Percentiles rank a stretch among this genome's conserved stretches.
Evolutionary conservation across 176 grass and related monocot genomes (phyloP).

Genomic region (Rhynchospora breviuscula): DNA sequence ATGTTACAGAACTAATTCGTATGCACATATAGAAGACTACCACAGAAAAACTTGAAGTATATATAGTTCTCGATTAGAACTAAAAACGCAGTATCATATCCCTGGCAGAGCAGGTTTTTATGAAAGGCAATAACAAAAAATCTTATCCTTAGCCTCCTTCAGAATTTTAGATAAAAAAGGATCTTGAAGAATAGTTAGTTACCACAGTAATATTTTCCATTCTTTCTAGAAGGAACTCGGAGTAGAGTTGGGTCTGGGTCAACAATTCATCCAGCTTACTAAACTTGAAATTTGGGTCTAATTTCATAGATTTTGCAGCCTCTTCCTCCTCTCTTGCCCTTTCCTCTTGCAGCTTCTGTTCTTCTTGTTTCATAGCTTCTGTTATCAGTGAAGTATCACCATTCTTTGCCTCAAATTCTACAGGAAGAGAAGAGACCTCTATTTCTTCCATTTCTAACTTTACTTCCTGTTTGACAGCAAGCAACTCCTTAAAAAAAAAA

Average conservation of each 20-base stretch:
- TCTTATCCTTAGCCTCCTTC: not conserved
- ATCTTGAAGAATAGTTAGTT: not conserved
- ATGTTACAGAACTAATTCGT: not conserved
- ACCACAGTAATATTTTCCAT: constrained; percentile 86
- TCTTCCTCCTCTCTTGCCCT: constrained; percentile 45
- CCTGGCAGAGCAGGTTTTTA: not conserved
- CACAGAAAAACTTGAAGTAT: not conserved
- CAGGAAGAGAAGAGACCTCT: constrained; percentile 32
- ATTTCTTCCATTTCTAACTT: constrained; percentile 23
- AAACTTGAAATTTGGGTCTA: constrained; percentile 49
- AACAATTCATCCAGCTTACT: constrained; percentile 85
- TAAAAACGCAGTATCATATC: not conserved
- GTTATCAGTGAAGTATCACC: constrained; percentile 62
- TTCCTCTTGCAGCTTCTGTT: constrained; percentile 42
- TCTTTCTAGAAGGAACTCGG: constrained; percentile 87
- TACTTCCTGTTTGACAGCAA: constrained; percentile 28
- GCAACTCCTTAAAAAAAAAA: constrained; percentile 35
- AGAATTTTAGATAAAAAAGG: not conserved
- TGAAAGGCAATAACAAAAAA: not conserved
- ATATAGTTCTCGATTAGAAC: not conserved
- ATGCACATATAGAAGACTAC: not conserved
- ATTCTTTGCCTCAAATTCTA: constrained; percentile 69
- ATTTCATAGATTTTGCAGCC: constrained; percentile 33
- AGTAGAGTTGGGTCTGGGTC: constrained; percentile 81
- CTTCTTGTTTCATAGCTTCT: constrained; percentile 62